A percentile compares a stretch with the other conserved stretches of the same genome.
These are phyloP conservation scores for Fraxinus platypoda DNA, from an alignment of 305 asterid genomes.

Conservation along the genomic window DNA sequence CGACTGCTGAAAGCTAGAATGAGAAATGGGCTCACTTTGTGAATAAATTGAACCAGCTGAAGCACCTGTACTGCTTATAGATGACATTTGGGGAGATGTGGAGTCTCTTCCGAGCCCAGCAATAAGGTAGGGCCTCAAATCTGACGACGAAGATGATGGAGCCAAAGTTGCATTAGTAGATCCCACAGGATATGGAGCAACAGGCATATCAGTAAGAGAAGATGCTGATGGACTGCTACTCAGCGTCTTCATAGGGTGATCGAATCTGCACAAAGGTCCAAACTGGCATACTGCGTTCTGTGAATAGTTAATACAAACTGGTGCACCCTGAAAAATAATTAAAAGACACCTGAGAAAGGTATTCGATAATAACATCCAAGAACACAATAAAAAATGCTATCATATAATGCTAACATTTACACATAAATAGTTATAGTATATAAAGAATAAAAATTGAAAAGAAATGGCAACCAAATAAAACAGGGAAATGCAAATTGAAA, in stretches of 20 bases:
- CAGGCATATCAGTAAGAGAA: conserved; percentile 80
- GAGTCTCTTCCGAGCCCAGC: conserved; percentile 54
- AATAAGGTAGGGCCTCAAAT: conserved; percentile 58
- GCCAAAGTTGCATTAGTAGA: conserved; percentile 66
- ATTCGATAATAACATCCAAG: conserved; percentile 5
- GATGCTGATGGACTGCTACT: conserved; percentile 87
- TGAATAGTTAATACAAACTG: conserved; percentile 72
- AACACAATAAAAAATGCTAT: conserved; percentile 1
- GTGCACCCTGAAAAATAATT: conserved; percentile 54
- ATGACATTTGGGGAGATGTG: conserved; percentile 55
- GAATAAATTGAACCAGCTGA: conserved; percentile 47
- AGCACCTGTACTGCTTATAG: conserved; percentile 47
- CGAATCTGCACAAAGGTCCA: conserved; percentile 82
- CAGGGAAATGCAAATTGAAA: not conserved
- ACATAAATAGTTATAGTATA: not conserved
- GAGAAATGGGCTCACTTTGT: conserved; percentile 43
- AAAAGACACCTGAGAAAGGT: conserved; percentile 24
- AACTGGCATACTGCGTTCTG: conserved; percentile 81
- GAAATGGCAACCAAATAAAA: not conserved
- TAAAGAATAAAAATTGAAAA: not conserved
- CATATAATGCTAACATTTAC: not conserved
- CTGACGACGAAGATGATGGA: conserved; percentile 75
- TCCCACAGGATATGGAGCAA: conserved; percentile 84
- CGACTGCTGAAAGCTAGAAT: conserved; percentile 44
- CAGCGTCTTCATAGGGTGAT: conserved; percentile 73